Evolutionary conservation across 1,139 yeast species (phyloP).

Genomic region (Pichia sp.): DNA sequence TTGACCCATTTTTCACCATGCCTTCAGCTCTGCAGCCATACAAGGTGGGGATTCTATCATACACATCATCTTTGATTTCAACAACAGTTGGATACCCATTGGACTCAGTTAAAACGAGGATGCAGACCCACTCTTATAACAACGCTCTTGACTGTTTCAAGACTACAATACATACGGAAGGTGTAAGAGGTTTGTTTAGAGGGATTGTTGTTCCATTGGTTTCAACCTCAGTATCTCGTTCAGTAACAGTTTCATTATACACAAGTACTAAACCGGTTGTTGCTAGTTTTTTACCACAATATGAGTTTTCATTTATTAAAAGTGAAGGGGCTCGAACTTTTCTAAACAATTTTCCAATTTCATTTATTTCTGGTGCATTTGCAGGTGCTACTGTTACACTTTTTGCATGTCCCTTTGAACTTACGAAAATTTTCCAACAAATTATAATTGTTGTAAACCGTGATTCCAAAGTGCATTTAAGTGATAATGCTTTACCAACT

Average conservation of each 20-base stretch:
- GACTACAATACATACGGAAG: constrained; percentile 54
- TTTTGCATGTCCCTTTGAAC: constrained; percentile 81
- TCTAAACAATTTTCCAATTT: constrained; percentile 53
- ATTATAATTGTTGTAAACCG: constrained; percentile 42
- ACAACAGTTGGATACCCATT: constrained; percentile 77
- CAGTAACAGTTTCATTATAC: constrained; percentile 61
- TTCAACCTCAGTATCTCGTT: constrained; percentile 58
- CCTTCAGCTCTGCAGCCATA: constrained; percentile 50
- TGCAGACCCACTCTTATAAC: constrained; percentile 68
- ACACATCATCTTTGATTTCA: constrained; percentile 57
- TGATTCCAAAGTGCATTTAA: constrained; percentile 20
- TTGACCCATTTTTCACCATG: constrained; percentile 36
- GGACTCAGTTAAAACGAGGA: constrained; percentile 76
- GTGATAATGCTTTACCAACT: constrained; percentile 28
- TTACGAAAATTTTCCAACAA: constrained; percentile 76
- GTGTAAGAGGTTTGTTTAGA: constrained; percentile 63
- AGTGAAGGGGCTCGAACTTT: constrained; percentile 9
- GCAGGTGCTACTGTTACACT: constrained; percentile 62
- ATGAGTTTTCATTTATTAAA: not conserved
- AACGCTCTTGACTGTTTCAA: constrained; percentile 53
- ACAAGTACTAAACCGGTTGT: constrained; percentile 48
- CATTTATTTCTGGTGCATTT: constrained; percentile 55
- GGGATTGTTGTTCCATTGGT: constrained; percentile 70
- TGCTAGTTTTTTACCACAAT: constrained; percentile 8
- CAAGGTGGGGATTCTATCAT: constrained; percentile 53